Evolutionary conservation across 805 yeast genomes (phyloP), one percentile per base, ranked within the genome.

Genomic region (Maudiozyma barnettii): DNA sequence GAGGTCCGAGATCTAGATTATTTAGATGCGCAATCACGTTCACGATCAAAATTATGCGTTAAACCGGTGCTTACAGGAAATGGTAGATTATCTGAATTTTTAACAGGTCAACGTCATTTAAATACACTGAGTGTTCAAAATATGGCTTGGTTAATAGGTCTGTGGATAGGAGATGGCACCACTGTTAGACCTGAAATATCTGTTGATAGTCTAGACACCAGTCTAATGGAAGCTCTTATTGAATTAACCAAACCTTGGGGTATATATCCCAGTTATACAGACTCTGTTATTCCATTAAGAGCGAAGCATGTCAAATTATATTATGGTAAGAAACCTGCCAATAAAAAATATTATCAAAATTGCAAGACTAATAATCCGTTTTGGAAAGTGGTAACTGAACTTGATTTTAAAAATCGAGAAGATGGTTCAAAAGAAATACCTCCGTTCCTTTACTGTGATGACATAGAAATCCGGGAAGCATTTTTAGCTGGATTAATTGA

Each of bases 401-500:
- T 58, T 39, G 61, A 59, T 19, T 57, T 61, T 38, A 55, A 57
- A 40, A 50, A 54, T 43, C 52, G 50, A 35, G 45, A 48, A 7
- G 51, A 54, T 39, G 56, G 57, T 14, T 53, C 52, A 19, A 69
- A 68, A 49, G 51, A 52, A 44, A 61, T 72, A 46, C 75, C 76
- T 26, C 33, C 47, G 4, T 57, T 54, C 33, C 57, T 72, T 49
- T 55, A 66, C 49, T 44, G 54, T 43, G 77, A 71, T 44, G 56
- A 64, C 30, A 49, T 71, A 30, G 61, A 55, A n/a, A 69, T 71
- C 29, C 66, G 78, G 47, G 77, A 73, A 59, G 56, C 62, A 7
- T 70, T 68, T 51, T 44, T 74, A 45, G 75, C 76, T 23, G 77
- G 76, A 50, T 52, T 74, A 29, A 57, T 72, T 49, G 77, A 71